phyloP scores from a whole-genome alignment of 2,329 filamentous ascomycete species.

The Ophiostoma piceae region DNA sequence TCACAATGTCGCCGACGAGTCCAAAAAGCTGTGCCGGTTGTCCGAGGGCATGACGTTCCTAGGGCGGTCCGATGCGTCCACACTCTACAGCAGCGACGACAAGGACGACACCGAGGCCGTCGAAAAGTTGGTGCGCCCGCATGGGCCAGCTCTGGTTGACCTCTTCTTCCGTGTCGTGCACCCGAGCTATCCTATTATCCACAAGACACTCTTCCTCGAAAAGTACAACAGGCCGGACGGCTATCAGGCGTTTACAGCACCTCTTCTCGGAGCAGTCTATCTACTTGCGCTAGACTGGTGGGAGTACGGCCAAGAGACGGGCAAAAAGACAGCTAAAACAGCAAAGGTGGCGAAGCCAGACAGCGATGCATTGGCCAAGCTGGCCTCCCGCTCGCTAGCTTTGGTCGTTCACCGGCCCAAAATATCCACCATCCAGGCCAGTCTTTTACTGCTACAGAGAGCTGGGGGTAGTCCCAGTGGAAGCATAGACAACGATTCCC shows the following conservation, averaged over 20 bases:
- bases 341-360: neutral
- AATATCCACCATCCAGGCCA: neutral
- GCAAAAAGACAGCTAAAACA: constrained; percentile 33
- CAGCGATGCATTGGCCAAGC: neutral
- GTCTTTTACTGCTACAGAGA: neutral
- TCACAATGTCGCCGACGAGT: constrained; percentile 24
- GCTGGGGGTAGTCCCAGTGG: neutral
- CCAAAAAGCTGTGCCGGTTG: constrained; percentile 30
- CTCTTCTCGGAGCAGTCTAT: constrained; percentile 74
- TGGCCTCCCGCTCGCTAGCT: neutral
- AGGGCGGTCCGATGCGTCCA: constrained; percentile 28
- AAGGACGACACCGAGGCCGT: constrained; percentile 22
- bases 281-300: constrained; percentile 72
- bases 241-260: constrained; percentile 68
- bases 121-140: constrained; percentile 57
- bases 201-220: constrained; percentile 74
- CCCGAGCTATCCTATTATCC: constrained; percentile 74
- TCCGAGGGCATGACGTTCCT: constrained; percentile 28
- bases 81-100: constrained; percentile 25
- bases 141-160: constrained; percentile 72
- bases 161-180: constrained; percentile 79
- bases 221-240: constrained; percentile 61
- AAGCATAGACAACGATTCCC: neutral
- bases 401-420: neutral
- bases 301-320: constrained; percentile 64